These are phyloP conservation scores for Penicillium hesseltinei DNA, from an alignment of 2,329 filamentous ascomycete species.

Conservation along the genomic window DNA sequence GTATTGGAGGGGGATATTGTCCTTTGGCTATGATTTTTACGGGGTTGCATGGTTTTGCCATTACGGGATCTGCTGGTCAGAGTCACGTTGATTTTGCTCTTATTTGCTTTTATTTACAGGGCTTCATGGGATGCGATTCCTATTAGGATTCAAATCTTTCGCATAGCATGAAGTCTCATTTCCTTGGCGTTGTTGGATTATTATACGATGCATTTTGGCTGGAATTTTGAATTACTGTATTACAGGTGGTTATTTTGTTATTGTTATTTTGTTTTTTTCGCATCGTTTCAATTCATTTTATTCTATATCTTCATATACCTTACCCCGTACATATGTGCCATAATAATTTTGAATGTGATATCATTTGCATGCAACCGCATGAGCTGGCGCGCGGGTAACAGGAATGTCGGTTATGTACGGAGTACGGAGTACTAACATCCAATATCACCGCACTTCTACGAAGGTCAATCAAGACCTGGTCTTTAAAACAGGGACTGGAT, in stretches of 20 bases:
- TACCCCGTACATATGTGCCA: not conserved
- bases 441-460: not conserved
- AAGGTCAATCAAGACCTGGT: not conserved
- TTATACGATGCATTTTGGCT: conserved; percentile 8
- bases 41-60: not conserved
- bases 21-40: not conserved
- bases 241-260: not conserved
- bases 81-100: not conserved
- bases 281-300: not conserved
- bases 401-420: not conserved
- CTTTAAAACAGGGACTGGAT: not conserved
- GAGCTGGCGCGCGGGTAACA: conserved; percentile 16
- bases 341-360: conserved; percentile 6
- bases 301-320: not conserved
- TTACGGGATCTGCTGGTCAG: not conserved
- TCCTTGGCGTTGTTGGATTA: conserved; percentile 2
- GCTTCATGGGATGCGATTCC: not conserved
- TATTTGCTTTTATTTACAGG: not conserved
- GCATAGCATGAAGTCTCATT: not conserved
- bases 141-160: not conserved
- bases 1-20: not conserved
- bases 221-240: not conserved
- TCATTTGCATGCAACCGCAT: conserved; percentile 9
- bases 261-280: not conserved
- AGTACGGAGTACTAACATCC: not conserved